phyloP scores from a whole-genome alignment of 2,329 filamentous ascomycete genomes.

The Botrytis squamosa region DNA sequence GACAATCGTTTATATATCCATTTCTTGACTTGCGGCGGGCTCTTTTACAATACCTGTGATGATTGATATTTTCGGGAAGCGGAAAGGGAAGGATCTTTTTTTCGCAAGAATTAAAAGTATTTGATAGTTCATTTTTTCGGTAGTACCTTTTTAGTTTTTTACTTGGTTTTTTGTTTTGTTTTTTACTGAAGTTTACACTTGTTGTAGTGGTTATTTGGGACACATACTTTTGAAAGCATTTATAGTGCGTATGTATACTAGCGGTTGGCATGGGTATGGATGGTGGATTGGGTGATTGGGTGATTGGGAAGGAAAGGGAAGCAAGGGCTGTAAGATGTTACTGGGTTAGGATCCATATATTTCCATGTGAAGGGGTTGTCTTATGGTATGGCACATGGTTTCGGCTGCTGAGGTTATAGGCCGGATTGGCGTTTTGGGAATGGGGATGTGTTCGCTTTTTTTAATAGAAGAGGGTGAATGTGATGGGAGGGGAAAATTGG shows the following conservation, averaged over 20 bases:
- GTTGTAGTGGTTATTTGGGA: constrained; percentile 10
- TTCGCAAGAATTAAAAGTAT: constrained; percentile 16
- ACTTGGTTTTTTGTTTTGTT: background rate
- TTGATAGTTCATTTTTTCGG: constrained; percentile 1
- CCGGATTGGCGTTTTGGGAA: constrained; percentile 11
- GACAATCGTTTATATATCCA: constrained; percentile 22
- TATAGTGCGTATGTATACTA: constrained; percentile 15
- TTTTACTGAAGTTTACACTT: background rate
- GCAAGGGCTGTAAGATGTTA: background rate
- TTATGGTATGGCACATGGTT: constrained; percentile 3
- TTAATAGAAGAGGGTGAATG: background rate
- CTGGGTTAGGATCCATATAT: constrained; percentile 3
- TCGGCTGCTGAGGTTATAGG: background rate
- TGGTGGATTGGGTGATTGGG: background rate
- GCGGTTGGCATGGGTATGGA: background rate
- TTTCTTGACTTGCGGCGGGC: constrained; percentile 13
- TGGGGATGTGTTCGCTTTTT: background rate
- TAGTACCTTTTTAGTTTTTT: constrained; percentile 4
- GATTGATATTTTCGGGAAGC: constrained; percentile 11
- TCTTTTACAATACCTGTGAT: constrained; percentile 9
- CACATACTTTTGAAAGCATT: constrained; percentile 12
- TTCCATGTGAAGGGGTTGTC: constrained; percentile 6
- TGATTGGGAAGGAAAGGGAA: background rate
- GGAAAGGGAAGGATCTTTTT: background rate
- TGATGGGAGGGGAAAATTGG: background rate